Evolutionary conservation across 495 filamentous ascomycete genomes (phyloP).

Genomic region (Xylaria nigripes): DNA sequence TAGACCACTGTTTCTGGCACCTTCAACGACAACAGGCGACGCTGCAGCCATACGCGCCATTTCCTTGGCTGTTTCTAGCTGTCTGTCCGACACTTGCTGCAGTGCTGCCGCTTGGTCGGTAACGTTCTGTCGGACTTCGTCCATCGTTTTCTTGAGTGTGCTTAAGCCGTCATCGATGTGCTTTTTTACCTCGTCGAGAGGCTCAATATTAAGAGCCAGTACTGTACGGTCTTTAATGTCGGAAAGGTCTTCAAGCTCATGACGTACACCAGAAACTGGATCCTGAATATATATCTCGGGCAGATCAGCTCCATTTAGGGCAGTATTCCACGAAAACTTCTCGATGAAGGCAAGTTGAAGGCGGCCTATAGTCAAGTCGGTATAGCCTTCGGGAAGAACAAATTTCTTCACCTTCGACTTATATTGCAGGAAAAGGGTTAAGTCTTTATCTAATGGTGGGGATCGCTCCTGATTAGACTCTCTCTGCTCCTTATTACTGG

Average conservation of each 20-base stretch:
- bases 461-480: conserved; percentile 50
- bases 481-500: conserved; percentile 34
- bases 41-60: conserved; percentile 72
- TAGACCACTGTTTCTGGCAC: conserved; percentile 21
- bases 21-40: conserved; percentile 44
- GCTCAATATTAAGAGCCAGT: conserved; percentile 85
- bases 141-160: conserved; percentile 68
- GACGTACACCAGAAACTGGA: conserved; percentile 83
- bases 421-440: conserved; percentile 95
- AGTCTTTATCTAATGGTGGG: conserved; percentile 72
- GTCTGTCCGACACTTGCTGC: conserved; percentile 82
- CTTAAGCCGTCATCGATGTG: conserved; percentile 91
- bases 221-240: conserved; percentile 95
- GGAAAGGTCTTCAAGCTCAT: conserved; percentile 89
- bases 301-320: conserved; percentile 83
- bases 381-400: conserved; percentile 72
- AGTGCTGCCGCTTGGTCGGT: conserved; percentile 71
- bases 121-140: conserved; percentile 69
- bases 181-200: conserved; percentile 91
- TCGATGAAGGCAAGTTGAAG: conserved; percentile 98
- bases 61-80: conserved; percentile 85
- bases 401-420: conserved; percentile 96
- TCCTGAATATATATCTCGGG: conserved; percentile 98
- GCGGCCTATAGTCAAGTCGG: conserved; percentile 73
- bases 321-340: conserved; percentile 97